Evolutionary conservation across 257 asterid genomes (phyloP), one percentile per base, ranked within the genome.

Genomic region (Leptodermis oblonga): DNA sequence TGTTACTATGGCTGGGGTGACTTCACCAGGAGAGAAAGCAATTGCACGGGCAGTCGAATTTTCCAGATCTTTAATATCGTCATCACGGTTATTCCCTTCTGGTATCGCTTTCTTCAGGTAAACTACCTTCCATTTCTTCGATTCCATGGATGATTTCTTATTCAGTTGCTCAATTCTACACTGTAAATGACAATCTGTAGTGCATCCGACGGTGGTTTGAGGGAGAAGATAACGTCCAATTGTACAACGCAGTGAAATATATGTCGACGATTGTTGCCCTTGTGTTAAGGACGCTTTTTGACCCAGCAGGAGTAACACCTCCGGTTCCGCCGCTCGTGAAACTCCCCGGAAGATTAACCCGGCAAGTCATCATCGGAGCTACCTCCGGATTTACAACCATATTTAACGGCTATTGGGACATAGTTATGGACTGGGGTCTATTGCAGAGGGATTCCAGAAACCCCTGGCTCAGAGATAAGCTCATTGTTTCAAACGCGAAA

Each of bases 341-440:
- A 9, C 14, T 1, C 3, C 14, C 20, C 6, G 59, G 7, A 6
- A 52, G 14, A 52, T 52, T 52, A 13, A 75, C 80, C 28, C 83
- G 85, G 92, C 77, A 0, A 72, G 45, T 84, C 59, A 36, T 90
- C 83, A 92, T 95, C 28, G 68, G 80, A 13, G 82, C 87, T 9
- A 85, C 82, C 17, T 87, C 96, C 1, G 92, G 89, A 63, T 25
- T 85, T 26, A 87, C 96, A 0, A 88, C 97, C 0, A 3, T 86
- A 20, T 79, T 56, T 48, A 91, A 37, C 82, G 84, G 93, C 18
- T 91, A 87, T 30, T 91, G 97, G 97, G 97, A 91, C 73, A 73
- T 91, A 7, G 92, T 91, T n/a, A 65, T 73, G 1, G 96, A 91
- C 74, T 87, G 96, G 96, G 97, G 96, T n/a, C 76, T 91, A 5